phyloP scores from a whole-genome alignment of 2,329 filamentous ascomycete species.

The Hymenoscyphus scutula region DNA sequence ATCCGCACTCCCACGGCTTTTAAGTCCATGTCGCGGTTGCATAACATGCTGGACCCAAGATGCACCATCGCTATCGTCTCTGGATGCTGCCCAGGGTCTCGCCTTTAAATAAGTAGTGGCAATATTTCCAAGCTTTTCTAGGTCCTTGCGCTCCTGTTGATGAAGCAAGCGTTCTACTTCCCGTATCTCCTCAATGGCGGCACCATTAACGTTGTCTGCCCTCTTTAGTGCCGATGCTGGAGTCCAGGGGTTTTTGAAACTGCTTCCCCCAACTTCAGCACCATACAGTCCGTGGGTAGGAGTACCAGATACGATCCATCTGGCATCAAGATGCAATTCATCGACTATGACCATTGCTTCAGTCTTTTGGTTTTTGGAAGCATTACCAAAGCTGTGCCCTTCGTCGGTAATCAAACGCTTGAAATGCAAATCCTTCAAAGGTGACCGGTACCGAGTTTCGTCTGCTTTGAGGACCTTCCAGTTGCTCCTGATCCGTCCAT shows the following conservation, averaged over 20 bases:
- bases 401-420: conserved; percentile 90
- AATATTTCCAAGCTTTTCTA: conserved; percentile 65
- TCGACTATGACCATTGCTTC: conserved; percentile 53
- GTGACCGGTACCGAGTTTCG: conserved; percentile 54
- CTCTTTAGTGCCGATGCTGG: conserved; percentile 3
- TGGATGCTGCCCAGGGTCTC: conserved; percentile 72
- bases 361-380: conserved; percentile 53
- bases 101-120: conserved; percentile 70
- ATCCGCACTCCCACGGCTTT: conserved; percentile 55
- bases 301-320: conserved; percentile 90
- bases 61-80: conserved; percentile 53
- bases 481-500: conserved; percentile 35
- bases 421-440: conserved; percentile 73
- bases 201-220: not conserved
- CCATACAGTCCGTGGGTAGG: conserved; percentile 82
- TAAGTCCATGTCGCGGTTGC: conserved; percentile 50
- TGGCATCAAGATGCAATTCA: conserved; percentile 61
- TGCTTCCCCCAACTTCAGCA: conserved; percentile 47
- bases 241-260: conserved; percentile 14
- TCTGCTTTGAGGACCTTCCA: conserved; percentile 25
- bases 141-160: conserved; percentile 58
- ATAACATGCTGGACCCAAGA: conserved; percentile 74
- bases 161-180: conserved; percentile 1
- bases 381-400: conserved; percentile 79
- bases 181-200: not conserved